Conservation (phyloP, 768 basidiomycete species). For the Rhodotorula babjevae region DNA sequence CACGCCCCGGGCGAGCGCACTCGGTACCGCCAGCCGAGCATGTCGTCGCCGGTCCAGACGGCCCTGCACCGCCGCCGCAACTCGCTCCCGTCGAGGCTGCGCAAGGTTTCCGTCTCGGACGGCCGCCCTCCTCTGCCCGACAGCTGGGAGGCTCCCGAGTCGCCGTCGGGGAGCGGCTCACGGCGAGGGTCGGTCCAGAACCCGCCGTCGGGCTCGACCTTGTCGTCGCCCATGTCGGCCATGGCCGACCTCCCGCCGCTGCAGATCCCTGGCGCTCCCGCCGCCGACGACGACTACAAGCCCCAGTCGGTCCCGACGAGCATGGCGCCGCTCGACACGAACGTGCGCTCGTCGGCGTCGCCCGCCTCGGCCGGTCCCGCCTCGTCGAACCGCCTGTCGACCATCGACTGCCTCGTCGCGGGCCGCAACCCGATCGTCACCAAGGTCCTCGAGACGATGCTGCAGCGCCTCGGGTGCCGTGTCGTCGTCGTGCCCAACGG, state of each 20-base stretch:
- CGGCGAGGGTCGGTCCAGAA: constrained; percentile 12
- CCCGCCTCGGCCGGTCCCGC: neutral
- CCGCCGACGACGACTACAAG: neutral
- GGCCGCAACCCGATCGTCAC: constrained; percentile 98
- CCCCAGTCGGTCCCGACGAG: constrained; percentile 18
- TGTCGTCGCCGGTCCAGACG: constrained; percentile 5
- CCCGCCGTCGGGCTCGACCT: neutral
- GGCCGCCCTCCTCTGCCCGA: constrained; percentile 15
- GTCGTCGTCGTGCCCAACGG: constrained; percentile 94
- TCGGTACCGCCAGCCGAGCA: constrained; percentile 49
- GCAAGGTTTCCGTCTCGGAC: constrained; percentile 30
- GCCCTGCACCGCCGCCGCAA: constrained; percentile 40
- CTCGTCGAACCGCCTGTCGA: constrained; percentile 39
- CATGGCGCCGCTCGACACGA: neutral
- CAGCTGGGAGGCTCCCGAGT: neutral
- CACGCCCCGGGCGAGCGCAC: constrained; percentile 67
- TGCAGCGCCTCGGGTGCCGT: constrained; percentile 88
- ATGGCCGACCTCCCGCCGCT: constrained; percentile 26
- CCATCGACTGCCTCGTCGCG: constrained; percentile 88
- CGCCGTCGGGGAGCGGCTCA: neutral
- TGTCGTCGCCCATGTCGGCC: constrained; percentile 14
- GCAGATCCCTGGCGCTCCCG: constrained; percentile 8
- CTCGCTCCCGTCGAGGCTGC: constrained; percentile 40
- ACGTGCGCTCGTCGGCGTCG: neutral
- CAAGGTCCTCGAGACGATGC: constrained; percentile 91